Evolutionary conservation across 2,329 filamentous ascomycete species (phyloP).

Genomic region (Cytospora paraplurivora): DNA sequence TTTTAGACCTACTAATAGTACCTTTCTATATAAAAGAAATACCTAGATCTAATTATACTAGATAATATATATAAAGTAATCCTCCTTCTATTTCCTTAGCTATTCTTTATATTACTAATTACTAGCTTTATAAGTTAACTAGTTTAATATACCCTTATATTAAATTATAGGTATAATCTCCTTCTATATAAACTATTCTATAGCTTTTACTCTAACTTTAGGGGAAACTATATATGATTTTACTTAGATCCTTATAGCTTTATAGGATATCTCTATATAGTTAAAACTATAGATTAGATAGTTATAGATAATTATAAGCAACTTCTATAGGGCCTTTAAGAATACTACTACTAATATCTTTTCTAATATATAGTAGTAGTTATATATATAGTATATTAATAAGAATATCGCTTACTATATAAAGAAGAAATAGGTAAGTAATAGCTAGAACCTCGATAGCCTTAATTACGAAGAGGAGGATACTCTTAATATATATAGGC

Average conservation of each 20-base stretch:
- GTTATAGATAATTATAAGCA: neutral
- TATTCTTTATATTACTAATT: neutral
- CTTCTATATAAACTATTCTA: neutral
- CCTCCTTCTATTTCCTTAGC: neutral
- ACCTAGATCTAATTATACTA: neutral
- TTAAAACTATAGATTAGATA: neutral
- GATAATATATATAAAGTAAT: constrained; percentile 4
- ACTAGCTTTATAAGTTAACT: constrained; percentile 1
- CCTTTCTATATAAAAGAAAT: constrained; percentile 3
- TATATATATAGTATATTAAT: constrained; percentile 11
- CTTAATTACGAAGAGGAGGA: neutral
- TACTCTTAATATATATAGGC: neutral
- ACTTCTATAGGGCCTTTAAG: constrained; percentile 1
- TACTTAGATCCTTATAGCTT: neutral
- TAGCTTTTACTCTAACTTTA: constrained; percentile 2
- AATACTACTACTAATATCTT: neutral
- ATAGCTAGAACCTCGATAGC: constrained; percentile 1
- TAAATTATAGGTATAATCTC: neutral
- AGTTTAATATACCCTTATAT: neutral
- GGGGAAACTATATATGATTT: neutral
- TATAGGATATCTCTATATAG: no score
- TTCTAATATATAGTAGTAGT: neutral
- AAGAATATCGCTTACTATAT: constrained; percentile 4
- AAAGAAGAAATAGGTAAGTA: constrained; percentile 4
- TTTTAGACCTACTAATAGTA: constrained; percentile 5